phyloP scores from a whole-genome alignment of 306 rosid genomes.

The Astragalus membranaceus region DNA sequence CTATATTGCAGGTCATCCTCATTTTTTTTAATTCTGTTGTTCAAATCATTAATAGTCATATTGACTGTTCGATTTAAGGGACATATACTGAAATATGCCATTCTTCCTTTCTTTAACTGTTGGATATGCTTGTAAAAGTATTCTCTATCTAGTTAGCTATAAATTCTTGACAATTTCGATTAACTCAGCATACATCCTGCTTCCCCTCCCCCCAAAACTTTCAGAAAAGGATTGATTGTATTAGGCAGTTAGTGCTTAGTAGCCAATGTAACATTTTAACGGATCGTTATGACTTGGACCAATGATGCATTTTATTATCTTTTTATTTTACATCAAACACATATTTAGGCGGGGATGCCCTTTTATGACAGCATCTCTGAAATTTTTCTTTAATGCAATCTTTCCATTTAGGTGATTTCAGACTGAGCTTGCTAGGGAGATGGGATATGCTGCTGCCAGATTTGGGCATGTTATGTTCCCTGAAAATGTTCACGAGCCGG shows the following conservation, averaged over 20 bases:
- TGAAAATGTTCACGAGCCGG: slow-evolving; percentile 92
- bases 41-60: slow-evolving; percentile 1
- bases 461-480: slow-evolving; percentile 99
- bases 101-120: slow-evolving; percentile 11
- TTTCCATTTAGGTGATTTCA: slow-evolving; percentile 75
- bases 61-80: not conserved
- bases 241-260: not conserved
- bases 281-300: not conserved
- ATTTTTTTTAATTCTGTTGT: slow-evolving; percentile 11
- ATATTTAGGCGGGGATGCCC: slow-evolving; percentile 7
- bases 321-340: not conserved
- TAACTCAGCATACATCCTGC: not conserved
- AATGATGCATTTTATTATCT: not conserved
- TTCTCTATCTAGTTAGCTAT: not conserved
- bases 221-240: not conserved
- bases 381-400: slow-evolving; percentile 41
- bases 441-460: slow-evolving; percentile 91
- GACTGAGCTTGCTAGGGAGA: slow-evolving; percentile 93
- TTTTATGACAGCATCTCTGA: slow-evolving; percentile 27
- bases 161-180: not conserved
- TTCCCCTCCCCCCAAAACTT: not conserved
- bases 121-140: slow-evolving; percentile 8
- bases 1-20: slow-evolving; percentile 74
- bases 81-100: not conserved
- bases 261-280: not conserved